Evolutionary conservation across 2,329 filamentous ascomycete species (phyloP).

Genomic region (Penicillium sp.): DNA sequence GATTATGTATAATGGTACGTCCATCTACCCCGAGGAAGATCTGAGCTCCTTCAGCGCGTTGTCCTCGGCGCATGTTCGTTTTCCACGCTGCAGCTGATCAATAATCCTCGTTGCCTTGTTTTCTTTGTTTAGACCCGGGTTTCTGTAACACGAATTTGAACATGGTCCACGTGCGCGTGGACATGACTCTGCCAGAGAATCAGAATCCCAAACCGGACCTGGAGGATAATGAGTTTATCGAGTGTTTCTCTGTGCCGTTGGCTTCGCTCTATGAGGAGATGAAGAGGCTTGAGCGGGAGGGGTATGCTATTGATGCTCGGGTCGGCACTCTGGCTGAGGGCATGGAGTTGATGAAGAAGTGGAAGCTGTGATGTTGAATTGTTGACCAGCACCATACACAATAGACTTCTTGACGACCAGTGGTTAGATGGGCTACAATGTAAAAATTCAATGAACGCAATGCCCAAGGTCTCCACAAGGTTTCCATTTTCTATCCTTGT

Average conservation of each 20-base stretch:
- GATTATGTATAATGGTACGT: constrained; percentile 49
- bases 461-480: background rate
- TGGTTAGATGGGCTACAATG: background rate
- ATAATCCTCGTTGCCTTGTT: background rate
- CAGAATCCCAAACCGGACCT: constrained; percentile 68
- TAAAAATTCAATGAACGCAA: background rate
- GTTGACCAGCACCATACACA: background rate
- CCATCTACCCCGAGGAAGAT: background rate
- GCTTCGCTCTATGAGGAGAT: constrained; percentile 66
- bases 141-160: constrained; percentile 54
- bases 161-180: constrained; percentile 70
- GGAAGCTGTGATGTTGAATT: constrained; percentile 12
- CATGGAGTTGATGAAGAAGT: constrained; percentile 67
- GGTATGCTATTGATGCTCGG: constrained; percentile 76
- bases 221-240: constrained; percentile 81
- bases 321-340: constrained; percentile 78
- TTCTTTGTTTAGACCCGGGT: constrained; percentile 42
- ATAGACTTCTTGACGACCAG: background rate
- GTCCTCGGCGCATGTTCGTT: background rate
- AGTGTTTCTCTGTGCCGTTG: constrained; percentile 71
- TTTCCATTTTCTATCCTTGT: background rate
- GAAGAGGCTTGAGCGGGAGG: constrained; percentile 66
- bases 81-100: background rate
- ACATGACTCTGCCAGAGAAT: constrained; percentile 69
- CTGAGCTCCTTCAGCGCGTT: background rate